These are phyloP conservation scores for Passiflora organensis DNA, from an alignment of 345 rosid species.

Conservation along the genomic window DNA sequence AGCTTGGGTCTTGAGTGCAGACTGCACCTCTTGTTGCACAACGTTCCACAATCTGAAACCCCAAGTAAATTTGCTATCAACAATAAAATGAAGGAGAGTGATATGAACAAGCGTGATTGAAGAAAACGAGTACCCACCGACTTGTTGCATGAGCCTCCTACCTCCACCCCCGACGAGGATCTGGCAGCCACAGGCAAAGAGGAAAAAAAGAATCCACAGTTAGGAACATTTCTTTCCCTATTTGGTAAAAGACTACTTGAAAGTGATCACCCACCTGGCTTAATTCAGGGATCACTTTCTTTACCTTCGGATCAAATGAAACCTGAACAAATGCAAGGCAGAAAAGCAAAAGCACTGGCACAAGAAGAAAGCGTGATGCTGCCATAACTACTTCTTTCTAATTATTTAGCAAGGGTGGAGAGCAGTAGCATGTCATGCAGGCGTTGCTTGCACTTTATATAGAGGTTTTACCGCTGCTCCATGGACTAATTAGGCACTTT, in stretches of 20 bases:
- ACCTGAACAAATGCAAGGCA: slow-evolving; percentile 14
- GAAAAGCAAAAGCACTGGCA: slow-evolving; percentile 13
- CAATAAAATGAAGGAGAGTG: neutral
- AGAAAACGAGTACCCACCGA: slow-evolving; percentile 17
- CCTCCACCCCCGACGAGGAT: slow-evolving; percentile 22
- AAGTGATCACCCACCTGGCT: neutral
- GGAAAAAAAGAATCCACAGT: neutral
- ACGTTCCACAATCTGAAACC: slow-evolving; percentile 3
- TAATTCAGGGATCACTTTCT: slow-evolving; percentile 2
- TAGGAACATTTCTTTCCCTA: neutral
- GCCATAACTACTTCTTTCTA: slow-evolving; percentile 7
- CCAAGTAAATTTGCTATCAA: neutral
- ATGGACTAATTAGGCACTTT: too few relatives aligned
- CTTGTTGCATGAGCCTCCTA: slow-evolving; percentile 37
- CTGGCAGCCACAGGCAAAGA: neutral
- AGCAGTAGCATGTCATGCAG: too few relatives aligned
- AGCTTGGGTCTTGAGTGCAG: slow-evolving; percentile 12
- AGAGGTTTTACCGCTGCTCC: slow-evolving; percentile 2
- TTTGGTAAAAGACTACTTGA: neutral
- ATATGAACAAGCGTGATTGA: neutral
- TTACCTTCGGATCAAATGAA: slow-evolving; percentile 20
- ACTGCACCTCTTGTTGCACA: slow-evolving; percentile 12
- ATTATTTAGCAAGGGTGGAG: neutral
- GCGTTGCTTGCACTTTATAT: slow-evolving; percentile 7
- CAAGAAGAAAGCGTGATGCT: slow-evolving; percentile 17